Base-by-base conservation (phyloP, 2,329 filamentous ascomycete species). In the Microdochium nivale region DNA sequence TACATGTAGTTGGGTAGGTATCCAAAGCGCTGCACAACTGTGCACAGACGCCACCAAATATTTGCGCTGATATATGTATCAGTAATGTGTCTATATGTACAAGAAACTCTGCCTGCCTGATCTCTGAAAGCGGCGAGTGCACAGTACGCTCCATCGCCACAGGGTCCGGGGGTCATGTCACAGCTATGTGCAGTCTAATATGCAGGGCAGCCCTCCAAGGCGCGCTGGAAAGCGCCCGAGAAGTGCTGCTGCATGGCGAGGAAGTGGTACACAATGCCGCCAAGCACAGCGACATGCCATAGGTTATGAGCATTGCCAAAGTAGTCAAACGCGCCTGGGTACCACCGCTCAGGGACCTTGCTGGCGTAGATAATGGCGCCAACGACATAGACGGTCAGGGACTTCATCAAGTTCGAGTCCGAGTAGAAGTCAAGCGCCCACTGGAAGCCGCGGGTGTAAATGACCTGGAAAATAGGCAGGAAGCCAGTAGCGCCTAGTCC, bases 181-280 rank as follows among this genome's bases (percentile, higher is more conserved):
- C 4, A 47, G 16, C n/a, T 16, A 47, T 47, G 19, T 49, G 43
- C 5, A 44, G 44, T n/a, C 70, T 60, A 81, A 57, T 78, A 80
- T 1, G 72, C 65, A 21, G 78, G 75, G 62, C 80, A 83, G n/a
- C 77, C 78, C 47, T 70, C 76, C 64, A 83, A 66, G 2, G 86
- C 87, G 54, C 86, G 79, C 58, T 76, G 70, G 68, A 92, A 92
- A 11, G 88, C 88, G 40, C 78, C 79, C 3, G 86, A 78, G 64
- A 99, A 99, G 69, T 99, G 94, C 52, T 90, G 81, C 68, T 96
- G 88, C 92, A 99, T 96, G 19, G 94, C 94, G 23, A 80, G 79
- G 70, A 97, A 99, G 69, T 99, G 94, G 67, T 96, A 97, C n/a
- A 97, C 70, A 53, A 99, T 99, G 11, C 94, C 94, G 16, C 91